phyloP scores from a whole-genome alignment of 2,329 filamentous ascomycete genomes.

The Lecanicillium sp. region DNA sequence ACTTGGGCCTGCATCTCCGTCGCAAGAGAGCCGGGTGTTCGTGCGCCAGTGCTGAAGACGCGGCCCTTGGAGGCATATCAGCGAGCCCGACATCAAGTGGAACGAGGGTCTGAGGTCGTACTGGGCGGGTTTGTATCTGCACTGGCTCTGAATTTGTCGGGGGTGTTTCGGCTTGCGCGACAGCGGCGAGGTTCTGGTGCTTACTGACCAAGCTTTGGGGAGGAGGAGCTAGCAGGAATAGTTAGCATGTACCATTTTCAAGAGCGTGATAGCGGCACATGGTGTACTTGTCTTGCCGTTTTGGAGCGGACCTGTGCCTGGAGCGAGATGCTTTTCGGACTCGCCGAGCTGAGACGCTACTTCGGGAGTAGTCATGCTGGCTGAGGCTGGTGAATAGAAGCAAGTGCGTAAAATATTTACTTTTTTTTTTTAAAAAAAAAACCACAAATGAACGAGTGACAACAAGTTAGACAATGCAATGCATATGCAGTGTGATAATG shows the following conservation, averaged over 20 bases:
- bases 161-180: constrained; percentile 5
- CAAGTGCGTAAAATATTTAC: too few species aligned
- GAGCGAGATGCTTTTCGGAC: background rate
- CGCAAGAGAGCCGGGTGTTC: constrained; percentile 16
- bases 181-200: constrained; percentile 17
- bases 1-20: constrained; percentile 17
- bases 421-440: too few species aligned
- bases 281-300: background rate
- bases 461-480: too few species aligned
- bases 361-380: background rate
- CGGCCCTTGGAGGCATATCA: constrained; percentile 10
- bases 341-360: background rate
- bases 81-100: background rate
- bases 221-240: background rate
- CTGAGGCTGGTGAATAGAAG: too few species aligned
- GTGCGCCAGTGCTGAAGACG: constrained; percentile 16
- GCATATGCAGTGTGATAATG: too few species aligned
- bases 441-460: too few species aligned
- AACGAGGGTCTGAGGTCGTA: fast-evolving
- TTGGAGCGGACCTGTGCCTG: background rate
- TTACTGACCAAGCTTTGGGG: constrained; percentile 17
- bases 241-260: background rate
- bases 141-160: background rate
- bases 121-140: constrained; percentile 8
- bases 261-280: background rate